Percentiles rank a stretch among this genome's conserved stretches.
Evolutionary conservation across 75 land plant genomes (phyloP).

Genomic region (Pinus tabuliformis): DNA sequence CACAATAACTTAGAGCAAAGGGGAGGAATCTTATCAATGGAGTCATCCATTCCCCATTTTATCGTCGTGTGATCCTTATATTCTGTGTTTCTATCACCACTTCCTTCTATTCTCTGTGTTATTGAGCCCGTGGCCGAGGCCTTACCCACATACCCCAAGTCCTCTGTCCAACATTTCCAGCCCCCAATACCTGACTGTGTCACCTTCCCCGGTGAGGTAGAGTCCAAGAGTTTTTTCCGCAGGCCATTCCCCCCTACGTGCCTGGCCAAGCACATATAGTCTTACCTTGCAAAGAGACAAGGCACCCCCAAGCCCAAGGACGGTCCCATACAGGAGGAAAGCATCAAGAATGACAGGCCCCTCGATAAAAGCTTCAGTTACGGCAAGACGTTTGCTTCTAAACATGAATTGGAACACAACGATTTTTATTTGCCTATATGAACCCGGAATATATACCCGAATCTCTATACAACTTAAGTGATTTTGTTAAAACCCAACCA

Average conservation of each 20-base stretch:
- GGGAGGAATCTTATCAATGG: too few species aligned
- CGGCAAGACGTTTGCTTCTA: constrained; percentile 35
- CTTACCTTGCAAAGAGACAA: constrained; percentile 42
- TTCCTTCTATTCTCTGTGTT: constrained; percentile 3
- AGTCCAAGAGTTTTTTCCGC: constrained; percentile 50
- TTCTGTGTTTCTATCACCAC: neutral
- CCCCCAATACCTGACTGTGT: constrained; percentile 40
- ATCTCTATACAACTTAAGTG: too few species aligned
- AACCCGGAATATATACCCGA: too few species aligned
- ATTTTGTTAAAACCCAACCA: too few species aligned
- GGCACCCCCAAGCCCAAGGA: constrained; percentile 43
- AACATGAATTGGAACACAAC: constrained; percentile 50
- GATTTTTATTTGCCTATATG: too few species aligned
- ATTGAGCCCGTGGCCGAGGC: constrained; percentile 37
- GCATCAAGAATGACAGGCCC: constrained; percentile 23
- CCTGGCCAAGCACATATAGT: constrained; percentile 71
- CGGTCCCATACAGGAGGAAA: constrained; percentile 62
- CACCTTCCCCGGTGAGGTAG: constrained; percentile 50
- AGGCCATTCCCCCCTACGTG: constrained; percentile 62
- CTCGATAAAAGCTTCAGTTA: constrained; percentile 49
- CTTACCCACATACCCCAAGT: constrained; percentile 29
- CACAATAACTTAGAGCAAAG: too few species aligned
- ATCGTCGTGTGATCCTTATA: too few species aligned
- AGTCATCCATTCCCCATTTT: too few species aligned
- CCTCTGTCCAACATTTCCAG: constrained; percentile 18